A percentile compares a stretch with the other conserved stretches of the same genome.
phyloP scores from a whole-genome alignment of 2,329 filamentous ascomycete genomes.

The Blastomyces gilchristii region DNA sequence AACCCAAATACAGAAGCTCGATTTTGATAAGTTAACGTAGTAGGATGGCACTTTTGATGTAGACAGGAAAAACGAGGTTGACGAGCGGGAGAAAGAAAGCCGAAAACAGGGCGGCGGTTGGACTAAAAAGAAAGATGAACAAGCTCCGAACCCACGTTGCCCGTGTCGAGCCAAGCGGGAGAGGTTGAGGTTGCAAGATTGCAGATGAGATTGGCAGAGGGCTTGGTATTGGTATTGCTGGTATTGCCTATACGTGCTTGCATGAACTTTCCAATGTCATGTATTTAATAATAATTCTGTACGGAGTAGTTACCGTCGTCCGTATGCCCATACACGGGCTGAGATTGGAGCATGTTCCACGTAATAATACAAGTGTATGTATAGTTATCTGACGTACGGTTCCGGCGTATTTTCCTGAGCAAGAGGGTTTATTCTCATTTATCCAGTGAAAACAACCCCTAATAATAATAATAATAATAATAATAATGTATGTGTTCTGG shows the following conservation, averaged over 20 bases:
- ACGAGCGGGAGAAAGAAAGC: not conserved
- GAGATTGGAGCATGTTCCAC: too few species aligned
- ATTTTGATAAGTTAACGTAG: not conserved
- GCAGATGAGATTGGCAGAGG: too few species aligned
- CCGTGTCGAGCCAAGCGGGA: too few species aligned
- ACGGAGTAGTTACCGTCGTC: too few species aligned
- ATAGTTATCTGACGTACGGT: not conserved
- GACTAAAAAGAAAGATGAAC: conserved; percentile 3
- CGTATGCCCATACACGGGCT: too few species aligned
- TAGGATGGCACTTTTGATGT: not conserved
- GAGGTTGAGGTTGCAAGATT: too few species aligned
- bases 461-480: not conserved
- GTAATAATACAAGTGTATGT: too few species aligned
- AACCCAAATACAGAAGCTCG: not conserved
- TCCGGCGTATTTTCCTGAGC: not conserved
- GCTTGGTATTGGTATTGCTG: too few species aligned
- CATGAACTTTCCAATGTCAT: too few species aligned
- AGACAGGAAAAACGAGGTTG: not conserved
- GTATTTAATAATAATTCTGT: too few species aligned
- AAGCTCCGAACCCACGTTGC: not conserved
- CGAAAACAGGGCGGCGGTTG: not conserved
- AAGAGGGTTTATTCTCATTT: not conserved
- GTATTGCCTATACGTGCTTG: too few species aligned
- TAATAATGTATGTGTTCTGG: too few species aligned
- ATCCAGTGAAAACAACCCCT: not conserved